Conservation (phyloP, 495 filamentous ascomycete genomes). For the Annulohypoxylon maeteangense region DNA sequence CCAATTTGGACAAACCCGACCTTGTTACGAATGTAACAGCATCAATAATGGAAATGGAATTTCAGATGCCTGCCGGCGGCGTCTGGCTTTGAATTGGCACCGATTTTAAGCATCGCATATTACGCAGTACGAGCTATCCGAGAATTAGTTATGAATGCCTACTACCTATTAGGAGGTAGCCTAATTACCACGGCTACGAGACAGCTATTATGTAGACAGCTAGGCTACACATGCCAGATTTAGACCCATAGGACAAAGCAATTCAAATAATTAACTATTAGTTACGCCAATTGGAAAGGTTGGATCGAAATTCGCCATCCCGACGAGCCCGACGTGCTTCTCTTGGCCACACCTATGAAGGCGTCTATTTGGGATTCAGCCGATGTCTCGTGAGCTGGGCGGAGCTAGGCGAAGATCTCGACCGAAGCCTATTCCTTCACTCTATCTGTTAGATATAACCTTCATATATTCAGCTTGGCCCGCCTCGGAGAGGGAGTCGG, state of each 20-base stretch:
- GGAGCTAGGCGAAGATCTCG: slow-evolving; percentile 41
- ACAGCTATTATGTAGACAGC: no score
- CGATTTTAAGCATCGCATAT: slow-evolving; percentile 8
- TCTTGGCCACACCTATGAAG: slow-evolving; percentile 30
- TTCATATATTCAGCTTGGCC: slow-evolving; percentile 43
- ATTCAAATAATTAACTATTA: no score
- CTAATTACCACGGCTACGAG: no score
- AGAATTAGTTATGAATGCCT: background rate
- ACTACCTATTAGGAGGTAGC: no score
- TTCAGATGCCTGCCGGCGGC: slow-evolving; percentile 22
- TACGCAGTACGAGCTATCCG: background rate
- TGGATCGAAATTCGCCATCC: slow-evolving; percentile 3
- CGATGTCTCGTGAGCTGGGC: slow-evolving; percentile 31
- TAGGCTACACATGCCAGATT: background rate
- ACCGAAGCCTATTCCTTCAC: slow-evolving; percentile 36
- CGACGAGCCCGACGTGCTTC: slow-evolving; percentile 15
- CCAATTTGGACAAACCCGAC: slow-evolving; percentile 35
- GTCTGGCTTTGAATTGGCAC: slow-evolving; percentile 30
- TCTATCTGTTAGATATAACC: slow-evolving; percentile 32
- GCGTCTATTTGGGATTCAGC: slow-evolving; percentile 32
- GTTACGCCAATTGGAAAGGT: slow-evolving; percentile 8
- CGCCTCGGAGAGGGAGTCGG: slow-evolving; percentile 25
- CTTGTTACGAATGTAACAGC: slow-evolving; percentile 39
- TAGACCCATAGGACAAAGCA: slow-evolving; percentile 3
- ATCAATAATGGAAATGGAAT: slow-evolving; percentile 26